Evolutionary conservation across 2,329 filamentous ascomycete genomes (phyloP).

Genomic region (Aspergillus floridensis): DNA sequence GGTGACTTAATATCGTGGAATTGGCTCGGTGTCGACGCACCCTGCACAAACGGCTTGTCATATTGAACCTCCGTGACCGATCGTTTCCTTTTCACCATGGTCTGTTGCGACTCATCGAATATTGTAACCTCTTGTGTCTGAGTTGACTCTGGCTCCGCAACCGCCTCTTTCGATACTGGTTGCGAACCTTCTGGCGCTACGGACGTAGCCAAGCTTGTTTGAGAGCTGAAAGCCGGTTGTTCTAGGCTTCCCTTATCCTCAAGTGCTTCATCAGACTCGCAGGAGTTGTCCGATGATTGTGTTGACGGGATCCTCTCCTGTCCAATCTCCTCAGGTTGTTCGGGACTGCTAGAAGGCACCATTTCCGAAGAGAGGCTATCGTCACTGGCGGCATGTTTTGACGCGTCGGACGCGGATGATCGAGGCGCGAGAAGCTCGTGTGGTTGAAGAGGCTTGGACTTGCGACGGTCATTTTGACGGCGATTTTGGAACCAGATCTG

Average conservation of each 20-base stretch:
- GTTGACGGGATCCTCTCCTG: slow-evolving; percentile 18
- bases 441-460: slow-evolving; percentile 76
- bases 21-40: slow-evolving; percentile 15
- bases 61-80: slow-evolving; percentile 30
- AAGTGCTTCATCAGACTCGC: slow-evolving; percentile 18
- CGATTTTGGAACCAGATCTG: slow-evolving; percentile 99
- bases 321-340: slow-evolving; percentile 25
- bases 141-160: slow-evolving; percentile 14
- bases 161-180: slow-evolving; percentile 20
- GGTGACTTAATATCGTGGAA: slow-evolving; percentile 31
- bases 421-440: slow-evolving; percentile 63
- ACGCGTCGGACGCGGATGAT: slow-evolving; percentile 27
- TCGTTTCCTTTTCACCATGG: slow-evolving; percentile 34
- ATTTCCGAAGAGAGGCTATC: slow-evolving; percentile 30
- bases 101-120: slow-evolving; percentile 20
- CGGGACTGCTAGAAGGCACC: slow-evolving; percentile 28
- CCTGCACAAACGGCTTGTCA: slow-evolving; percentile 12
- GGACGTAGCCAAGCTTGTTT: slow-evolving; percentile 30
- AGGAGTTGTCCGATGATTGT: slow-evolving; percentile 24
- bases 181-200: slow-evolving; percentile 26
- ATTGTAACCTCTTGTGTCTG: slow-evolving; percentile 13
- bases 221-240: slow-evolving; percentile 26
- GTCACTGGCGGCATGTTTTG: slow-evolving; percentile 28
- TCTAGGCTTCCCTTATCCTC: slow-evolving; percentile 30
- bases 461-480: slow-evolving; percentile 86